Evolutionary conservation across 331 rosid genomes (phyloP).

Genomic region (Quercus tomentella): DNA sequence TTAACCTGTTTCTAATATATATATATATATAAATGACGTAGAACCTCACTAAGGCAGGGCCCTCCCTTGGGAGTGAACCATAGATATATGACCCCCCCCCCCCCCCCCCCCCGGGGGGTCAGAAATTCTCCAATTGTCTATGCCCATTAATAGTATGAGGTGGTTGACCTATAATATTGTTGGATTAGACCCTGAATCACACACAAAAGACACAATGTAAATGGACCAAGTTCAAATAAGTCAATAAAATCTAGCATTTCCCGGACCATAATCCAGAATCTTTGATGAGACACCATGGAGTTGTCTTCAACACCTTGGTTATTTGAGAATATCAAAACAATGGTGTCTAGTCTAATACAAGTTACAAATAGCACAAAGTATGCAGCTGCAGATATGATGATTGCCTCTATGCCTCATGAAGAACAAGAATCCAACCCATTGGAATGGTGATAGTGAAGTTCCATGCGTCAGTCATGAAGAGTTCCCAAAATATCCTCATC

Average conservation of each 20-base stretch:
- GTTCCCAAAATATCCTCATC: conserved; percentile 35
- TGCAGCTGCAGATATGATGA: neutral
- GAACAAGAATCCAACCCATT: neutral
- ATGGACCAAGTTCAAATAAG: neutral
- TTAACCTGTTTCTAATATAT: too few species aligned
- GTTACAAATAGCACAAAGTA: neutral
- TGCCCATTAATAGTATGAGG: too few species aligned
- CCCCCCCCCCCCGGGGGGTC: too few species aligned
- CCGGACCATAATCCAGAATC: neutral
- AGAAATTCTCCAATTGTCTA: too few species aligned
- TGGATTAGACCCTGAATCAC: neutral
- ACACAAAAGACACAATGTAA: neutral
- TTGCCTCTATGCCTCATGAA: neutral
- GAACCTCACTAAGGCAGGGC: too few species aligned
- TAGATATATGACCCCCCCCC: too few species aligned
- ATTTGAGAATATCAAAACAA: neutral
- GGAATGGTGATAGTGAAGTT: neutral
- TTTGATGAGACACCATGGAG: neutral
- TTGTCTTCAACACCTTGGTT: neutral
- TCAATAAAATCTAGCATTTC: neutral
- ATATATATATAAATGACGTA: too few species aligned
- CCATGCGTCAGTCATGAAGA: conserved; percentile 18
- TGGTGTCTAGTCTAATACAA: neutral
- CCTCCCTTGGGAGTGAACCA: too few species aligned
- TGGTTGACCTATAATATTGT: neutral